Base-by-base conservation (phyloP, 1,284 basidiomycete species). In the Irpex sp. region DNA sequence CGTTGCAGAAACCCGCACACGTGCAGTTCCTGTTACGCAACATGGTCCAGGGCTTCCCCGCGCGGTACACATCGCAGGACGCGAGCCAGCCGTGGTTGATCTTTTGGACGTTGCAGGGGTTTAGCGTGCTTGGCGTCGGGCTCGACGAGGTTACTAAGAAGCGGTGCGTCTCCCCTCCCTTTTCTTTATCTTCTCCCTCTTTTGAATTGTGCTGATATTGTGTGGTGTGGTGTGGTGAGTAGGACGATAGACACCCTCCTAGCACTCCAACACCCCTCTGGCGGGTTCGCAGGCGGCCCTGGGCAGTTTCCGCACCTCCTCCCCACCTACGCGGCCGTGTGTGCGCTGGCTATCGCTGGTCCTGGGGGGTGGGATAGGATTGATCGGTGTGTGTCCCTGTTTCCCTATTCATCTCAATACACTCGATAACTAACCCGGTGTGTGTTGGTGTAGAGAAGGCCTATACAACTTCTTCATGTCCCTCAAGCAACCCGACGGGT, bases 401-500 rank as follows among this genome's bases (percentile, higher is more conserved):
- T 26, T 26, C 21, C 1, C 21, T 26, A 38, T 56, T 44, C 54
- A 36, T 54, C 7, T 13, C 19, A 26, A 48, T 13, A 8, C 26
- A 54, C 34, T 17, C 21, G 38, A 40, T 40, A 40, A 40, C 38
- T 40, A 40, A 40, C 38, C 9, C 38, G 38, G 38, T 15, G 15
- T 47, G 59, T 44, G 56, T 51, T 15, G 56, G 60, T 38, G n/a
- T 65, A 92, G 90, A 38, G 75, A 83, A 67, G 86, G 85, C 64
- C 83, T 97, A 72, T 97, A 97, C 75, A 75, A 85, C 3, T 98
- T 96, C 79, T 96, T 98, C 77, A 86, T 97, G 85, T 89, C 92
- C 1, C 79, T 98, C 65, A 99, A 99, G 75, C 92, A 95, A 69
- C 85, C 90, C 0, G 96, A 99, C 73, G 97, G 97, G 0, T 96